Conservation (phyloP, 2,329 filamentous ascomycete genomes). For the Teratosphaeria destructans region DNA sequence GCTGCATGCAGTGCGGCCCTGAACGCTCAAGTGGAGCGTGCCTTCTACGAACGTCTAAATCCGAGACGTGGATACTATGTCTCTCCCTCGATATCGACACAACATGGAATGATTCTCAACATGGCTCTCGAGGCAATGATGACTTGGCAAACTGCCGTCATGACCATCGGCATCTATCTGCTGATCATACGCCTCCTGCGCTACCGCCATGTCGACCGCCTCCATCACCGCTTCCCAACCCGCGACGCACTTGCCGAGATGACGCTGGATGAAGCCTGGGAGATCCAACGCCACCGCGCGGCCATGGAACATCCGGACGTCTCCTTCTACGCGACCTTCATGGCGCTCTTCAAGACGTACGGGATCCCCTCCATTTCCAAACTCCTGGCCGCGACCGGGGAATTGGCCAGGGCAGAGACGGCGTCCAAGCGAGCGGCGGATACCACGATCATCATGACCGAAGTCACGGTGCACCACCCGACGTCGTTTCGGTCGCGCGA, state of each 20-base stretch:
- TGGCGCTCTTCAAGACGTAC: conserved; percentile 2
- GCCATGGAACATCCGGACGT: neutral
- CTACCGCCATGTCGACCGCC: neutral
- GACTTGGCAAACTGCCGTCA: neutral
- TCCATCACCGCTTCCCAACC: neutral
- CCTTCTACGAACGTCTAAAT: neutral
- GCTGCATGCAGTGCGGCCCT: neutral
- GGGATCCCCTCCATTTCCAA: neutral
- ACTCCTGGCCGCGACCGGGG: neutral
- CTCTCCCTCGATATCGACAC: neutral
- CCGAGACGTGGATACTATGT: neutral
- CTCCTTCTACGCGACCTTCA: neutral
- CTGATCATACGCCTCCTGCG: neutral
- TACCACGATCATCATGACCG: conserved; percentile 39
- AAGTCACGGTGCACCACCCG: conserved; percentile 37
- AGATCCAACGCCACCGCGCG: neutral
- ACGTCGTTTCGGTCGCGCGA: conserved; percentile 32
- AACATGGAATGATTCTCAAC: neutral
- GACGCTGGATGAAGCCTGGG: neutral
- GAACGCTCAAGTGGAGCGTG: neutral
- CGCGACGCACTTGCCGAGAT: neutral
- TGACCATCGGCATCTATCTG: neutral
- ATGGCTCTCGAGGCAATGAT: neutral
- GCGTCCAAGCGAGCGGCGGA: conserved; percentile 45
- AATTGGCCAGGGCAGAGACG: neutral